Evolutionary conservation across 768 basidiomycete species (phyloP).

Genomic region (Macrolepiota fuliginosa): DNA sequence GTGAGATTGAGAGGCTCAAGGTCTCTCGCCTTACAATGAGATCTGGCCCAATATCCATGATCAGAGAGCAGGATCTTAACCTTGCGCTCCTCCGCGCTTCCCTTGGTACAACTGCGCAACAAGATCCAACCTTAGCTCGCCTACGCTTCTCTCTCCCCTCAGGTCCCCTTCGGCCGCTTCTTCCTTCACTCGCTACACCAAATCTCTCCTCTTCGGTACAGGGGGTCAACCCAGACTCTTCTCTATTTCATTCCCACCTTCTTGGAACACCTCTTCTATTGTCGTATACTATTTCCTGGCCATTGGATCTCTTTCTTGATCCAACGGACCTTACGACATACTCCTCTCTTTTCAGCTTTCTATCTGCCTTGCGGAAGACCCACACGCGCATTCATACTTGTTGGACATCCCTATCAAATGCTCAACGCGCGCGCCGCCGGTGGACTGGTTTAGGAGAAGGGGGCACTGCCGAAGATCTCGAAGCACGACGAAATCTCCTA

Average conservation of each 20-base stretch:
- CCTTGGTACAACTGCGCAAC: constrained; percentile 83
- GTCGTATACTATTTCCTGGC: constrained; percentile 77
- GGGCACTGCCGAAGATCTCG: constrained; percentile 70
- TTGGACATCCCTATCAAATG: constrained; percentile 84
- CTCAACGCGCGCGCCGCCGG: constrained; percentile 77
- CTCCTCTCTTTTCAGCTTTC: constrained; percentile 74
- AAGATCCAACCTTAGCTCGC: constrained; percentile 72
- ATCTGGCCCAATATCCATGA: constrained; percentile 67
- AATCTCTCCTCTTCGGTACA: constrained; percentile 36
- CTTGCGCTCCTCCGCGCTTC: constrained; percentile 85
- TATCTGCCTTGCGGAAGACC: constrained; percentile 81
- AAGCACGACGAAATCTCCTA: constrained; percentile 60
- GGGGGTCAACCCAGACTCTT: constrained; percentile 33
- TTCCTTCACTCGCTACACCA: constrained; percentile 62
- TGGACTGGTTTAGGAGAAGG: constrained; percentile 91
- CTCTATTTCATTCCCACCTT: constrained; percentile 68
- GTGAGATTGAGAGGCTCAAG: constrained; percentile 84
- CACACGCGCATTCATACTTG: constrained; percentile 77
- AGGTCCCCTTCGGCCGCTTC: constrained; percentile 77
- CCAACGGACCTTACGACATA: constrained; percentile 73
- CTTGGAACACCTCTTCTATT: constrained; percentile 77
- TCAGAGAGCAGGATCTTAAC: constrained; percentile 88
- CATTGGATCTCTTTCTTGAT: constrained; percentile 86
- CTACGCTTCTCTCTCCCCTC: constrained; percentile 77
- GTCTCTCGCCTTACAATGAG: constrained; percentile 70